Percentiles rank a stretch among this genome's conserved stretches.
These are phyloP conservation scores for Aaosphaeria arxii DNA, from an alignment of 2,329 filamentous ascomycete species.

Conservation along the genomic window DNA sequence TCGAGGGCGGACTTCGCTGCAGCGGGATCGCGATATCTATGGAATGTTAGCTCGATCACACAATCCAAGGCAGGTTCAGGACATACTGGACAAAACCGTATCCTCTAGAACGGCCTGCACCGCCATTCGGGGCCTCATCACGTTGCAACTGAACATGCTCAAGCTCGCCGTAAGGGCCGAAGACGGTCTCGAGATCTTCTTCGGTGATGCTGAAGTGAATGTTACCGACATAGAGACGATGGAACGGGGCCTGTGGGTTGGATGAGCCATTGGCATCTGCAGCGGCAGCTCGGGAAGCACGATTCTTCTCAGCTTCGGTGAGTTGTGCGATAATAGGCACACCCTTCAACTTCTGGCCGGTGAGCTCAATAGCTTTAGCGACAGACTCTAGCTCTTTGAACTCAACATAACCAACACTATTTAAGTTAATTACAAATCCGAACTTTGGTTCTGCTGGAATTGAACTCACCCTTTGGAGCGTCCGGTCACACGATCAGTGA, in stretches of 20 bases:
- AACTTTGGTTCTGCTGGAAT: neutral
- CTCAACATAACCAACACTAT: conserved; percentile 97
- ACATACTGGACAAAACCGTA: conserved; percentile 99
- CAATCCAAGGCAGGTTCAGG: neutral
- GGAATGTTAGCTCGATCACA: conserved; percentile 11
- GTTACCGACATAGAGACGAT: conserved; percentile 97
- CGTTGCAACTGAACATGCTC: conserved; percentile 98
- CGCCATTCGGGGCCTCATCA: conserved; percentile 68
- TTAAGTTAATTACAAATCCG: conserved; percentile 35
- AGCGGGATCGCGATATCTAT: conserved; percentile 85
- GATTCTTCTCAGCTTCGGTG: conserved; percentile 99
- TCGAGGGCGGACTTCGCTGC: conserved; percentile 93
- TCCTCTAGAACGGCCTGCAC: conserved; percentile 56
- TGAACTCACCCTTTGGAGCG: conserved; percentile 90
- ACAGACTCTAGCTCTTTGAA: conserved; percentile 97
- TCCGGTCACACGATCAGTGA: conserved; percentile 94
- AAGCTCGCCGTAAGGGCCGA: conserved; percentile 95
- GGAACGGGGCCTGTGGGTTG: conserved; percentile 87
- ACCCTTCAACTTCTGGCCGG: conserved; percentile 96
- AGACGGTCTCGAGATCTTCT: conserved; percentile 90
- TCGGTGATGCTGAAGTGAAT: conserved; percentile 99
- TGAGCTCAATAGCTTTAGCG: conserved; percentile 90
- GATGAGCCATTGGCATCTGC: conserved; percentile 53
- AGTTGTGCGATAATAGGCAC: conserved; percentile 98
- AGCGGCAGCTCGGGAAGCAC: conserved; percentile 83